Evolutionary conservation across 2,329 filamentous ascomycete species (phyloP).

Genomic region (Colletotrichum cordylinicola): DNA sequence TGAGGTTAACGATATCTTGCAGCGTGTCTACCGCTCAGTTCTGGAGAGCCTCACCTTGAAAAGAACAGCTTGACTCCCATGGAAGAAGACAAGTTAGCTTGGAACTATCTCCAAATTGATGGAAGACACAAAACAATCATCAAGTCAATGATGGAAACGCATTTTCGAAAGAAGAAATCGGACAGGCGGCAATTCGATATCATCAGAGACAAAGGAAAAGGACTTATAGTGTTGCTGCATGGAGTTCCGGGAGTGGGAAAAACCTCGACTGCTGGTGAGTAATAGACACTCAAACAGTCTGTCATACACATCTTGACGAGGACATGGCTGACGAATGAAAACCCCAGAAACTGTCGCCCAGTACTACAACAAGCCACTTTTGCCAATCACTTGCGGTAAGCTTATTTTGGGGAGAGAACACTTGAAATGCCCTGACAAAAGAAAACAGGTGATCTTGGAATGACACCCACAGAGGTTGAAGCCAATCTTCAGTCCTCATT

Average conservation of each 20-base stretch:
- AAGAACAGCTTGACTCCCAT: background rate
- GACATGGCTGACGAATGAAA: background rate
- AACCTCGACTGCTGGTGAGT: slow-evolving; percentile 47
- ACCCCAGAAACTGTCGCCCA: background rate
- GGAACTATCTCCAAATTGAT: background rate
- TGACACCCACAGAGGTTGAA: background rate
- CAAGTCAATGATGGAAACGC: slow-evolving; percentile 24
- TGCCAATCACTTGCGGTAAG: slow-evolving; percentile 54
- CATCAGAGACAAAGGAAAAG: slow-evolving; percentile 48
- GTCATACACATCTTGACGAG: too few relatives aligned
- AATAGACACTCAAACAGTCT: too few relatives aligned
- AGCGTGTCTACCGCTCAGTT: background rate
- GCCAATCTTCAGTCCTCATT: background rate
- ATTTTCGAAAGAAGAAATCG: slow-evolving; percentile 44
- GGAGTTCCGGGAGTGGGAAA: slow-evolving; percentile 55
- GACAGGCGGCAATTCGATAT: slow-evolving; percentile 42
- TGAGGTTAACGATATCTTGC: too few relatives aligned
- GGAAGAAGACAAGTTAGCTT: background rate
- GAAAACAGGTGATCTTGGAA: slow-evolving; percentile 24
- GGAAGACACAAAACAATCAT: background rate
- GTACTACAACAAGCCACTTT: slow-evolving; percentile 26
- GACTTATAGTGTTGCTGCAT: slow-evolving; percentile 50
- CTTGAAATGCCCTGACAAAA: slow-evolving; percentile 43
- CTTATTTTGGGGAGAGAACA: slow-evolving; percentile 47
- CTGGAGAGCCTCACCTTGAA: background rate